A percentile compares a stretch with the other conserved stretches of the same genome.
Conservation (phyloP, 345 rosid species). For the Linum trigynum region DNA sequence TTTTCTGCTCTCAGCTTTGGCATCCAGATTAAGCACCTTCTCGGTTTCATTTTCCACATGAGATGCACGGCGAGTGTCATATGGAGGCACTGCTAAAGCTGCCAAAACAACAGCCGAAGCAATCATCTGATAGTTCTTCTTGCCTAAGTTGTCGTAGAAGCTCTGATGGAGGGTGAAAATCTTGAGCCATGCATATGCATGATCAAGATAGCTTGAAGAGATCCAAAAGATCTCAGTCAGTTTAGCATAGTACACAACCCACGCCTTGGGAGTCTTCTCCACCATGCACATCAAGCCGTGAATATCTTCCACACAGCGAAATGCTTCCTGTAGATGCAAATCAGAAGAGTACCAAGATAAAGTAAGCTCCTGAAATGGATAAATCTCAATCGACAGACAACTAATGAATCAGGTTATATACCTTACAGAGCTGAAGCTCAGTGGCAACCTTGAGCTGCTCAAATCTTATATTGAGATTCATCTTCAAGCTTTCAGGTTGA, state of each 20-base stretch:
- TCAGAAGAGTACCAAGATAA: neutral
- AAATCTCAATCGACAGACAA: neutral
- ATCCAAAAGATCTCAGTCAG: constrained; percentile 90
- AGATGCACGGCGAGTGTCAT: constrained; percentile 56
- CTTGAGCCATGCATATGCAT: constrained; percentile 96
- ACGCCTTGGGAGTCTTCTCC: constrained; percentile 88
- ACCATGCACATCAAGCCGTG: constrained; percentile 94
- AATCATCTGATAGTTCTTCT: constrained; percentile 82
- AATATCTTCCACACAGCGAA: constrained; percentile 89
- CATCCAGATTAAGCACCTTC: constrained; percentile 80
- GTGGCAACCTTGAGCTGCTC: constrained; percentile 97
- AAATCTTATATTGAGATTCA: constrained; percentile 87
- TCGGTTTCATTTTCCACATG: constrained; percentile 84
- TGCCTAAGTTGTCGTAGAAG: constrained; percentile 88
- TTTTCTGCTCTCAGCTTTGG: constrained; percentile 82
- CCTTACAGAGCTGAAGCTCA: constrained; percentile 96
- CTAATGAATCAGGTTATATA: constrained; percentile 15
- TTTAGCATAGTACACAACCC: constrained; percentile 91
- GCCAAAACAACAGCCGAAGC: constrained; percentile 96
- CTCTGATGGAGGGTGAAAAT: constrained; percentile 88
- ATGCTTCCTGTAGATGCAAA: constrained; percentile 71
- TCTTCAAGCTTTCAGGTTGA: constrained; percentile 89
- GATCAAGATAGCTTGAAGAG: constrained; percentile 85
- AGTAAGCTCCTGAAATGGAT: neutral
- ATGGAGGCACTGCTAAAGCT: constrained; percentile 74